These are phyloP conservation scores for Singerocomus inundabilis DNA, from an alignment of 1,284 basidiomycete species.

Conservation along the genomic window DNA sequence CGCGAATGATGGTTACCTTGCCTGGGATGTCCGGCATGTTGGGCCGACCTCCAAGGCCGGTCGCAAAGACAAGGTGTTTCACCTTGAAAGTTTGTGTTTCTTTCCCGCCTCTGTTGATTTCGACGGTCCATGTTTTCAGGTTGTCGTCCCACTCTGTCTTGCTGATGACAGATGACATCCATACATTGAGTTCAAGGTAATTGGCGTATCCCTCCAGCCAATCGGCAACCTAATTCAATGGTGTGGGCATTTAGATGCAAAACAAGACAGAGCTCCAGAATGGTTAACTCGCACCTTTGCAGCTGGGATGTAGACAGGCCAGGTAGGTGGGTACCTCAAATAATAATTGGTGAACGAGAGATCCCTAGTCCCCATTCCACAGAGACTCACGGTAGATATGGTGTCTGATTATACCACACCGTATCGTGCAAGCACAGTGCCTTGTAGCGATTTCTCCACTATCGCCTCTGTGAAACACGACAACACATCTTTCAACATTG, in stretches of 20 bases:
- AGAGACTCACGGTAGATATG: slow-evolving; percentile 27
- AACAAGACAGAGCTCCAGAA: no score
- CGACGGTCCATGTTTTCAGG: slow-evolving; percentile 38
- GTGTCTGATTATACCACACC: slow-evolving; percentile 30
- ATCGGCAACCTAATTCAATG: slow-evolving; percentile 45
- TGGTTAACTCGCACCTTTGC: slow-evolving; percentile 23
- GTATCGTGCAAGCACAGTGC: slow-evolving; percentile 30
- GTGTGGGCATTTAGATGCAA: no score
- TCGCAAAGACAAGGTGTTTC: slow-evolving; percentile 41
- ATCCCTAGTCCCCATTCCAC: not conserved
- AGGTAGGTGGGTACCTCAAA: slow-evolving; percentile 37
- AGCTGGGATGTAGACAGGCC: slow-evolving; percentile 41
- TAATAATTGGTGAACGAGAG: slow-evolving; percentile 1
- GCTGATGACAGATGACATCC: slow-evolving; percentile 47
- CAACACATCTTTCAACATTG: not conserved
- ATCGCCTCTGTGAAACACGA: slow-evolving; percentile 1
- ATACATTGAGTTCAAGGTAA: slow-evolving; percentile 55
- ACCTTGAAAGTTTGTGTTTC: slow-evolving; percentile 32
- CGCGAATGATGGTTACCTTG: no score
- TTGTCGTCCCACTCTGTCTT: slow-evolving; percentile 37
- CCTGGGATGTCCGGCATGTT: slow-evolving; percentile 33
- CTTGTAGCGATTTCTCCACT: slow-evolving; percentile 37
- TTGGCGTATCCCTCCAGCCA: slow-evolving; percentile 61
- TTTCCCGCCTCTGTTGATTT: slow-evolving; percentile 30
- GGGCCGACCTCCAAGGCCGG: slow-evolving; percentile 40